Base-by-base conservation (phyloP, 176 grass and related monocot species). In the Aegilops tauschii region DNA sequence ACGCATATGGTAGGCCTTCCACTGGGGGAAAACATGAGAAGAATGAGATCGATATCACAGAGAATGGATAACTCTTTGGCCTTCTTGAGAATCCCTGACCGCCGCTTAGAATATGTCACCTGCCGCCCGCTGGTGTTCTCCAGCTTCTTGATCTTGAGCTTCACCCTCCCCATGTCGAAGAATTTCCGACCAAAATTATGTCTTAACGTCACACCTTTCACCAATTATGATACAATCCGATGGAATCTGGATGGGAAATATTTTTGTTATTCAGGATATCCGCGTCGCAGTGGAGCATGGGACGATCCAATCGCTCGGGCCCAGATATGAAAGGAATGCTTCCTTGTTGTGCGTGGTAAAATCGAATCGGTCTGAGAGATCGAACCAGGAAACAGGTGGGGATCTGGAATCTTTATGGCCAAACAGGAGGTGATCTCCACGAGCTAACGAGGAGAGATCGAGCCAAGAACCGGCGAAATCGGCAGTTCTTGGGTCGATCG, bases 111-210 rank as follows among this genome's bases (percentile, higher is more conserved):
- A 25, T 95, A 95, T 2, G 93, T 95, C 23, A 95, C 87, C 5
- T 93, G 89, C 40, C 89, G 72, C 12, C 91, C 91, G 29, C 73
- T 84, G 32, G 0, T 80, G 52, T 93, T 93, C 70, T 95, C 93
- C 89, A 95, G 50, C 61, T 88, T 93, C 78, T 95, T 95, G 69
- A 95, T 95, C 62, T 95, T 95, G 18, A 95, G 76, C 64, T 95
- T 95, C 16, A 95, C 93, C 86, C 93, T 95, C 78, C 93, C 93
- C 93, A 95, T 95, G 0, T 21, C 30, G 3, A 28, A 76, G 69
- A 52, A 61, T 42, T 13, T 67, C 66, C 45, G 14, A 39, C 16
- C 25, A 49, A 32, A 52, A 17, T 17, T 10, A 13, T n/a, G 16
- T 21, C 13, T 70, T 27, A 25, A 82, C 20, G 34, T 75, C 42